These are phyloP conservation scores for Hypoxylon sp. DNA, from an alignment of 2,329 filamentous ascomycete species.

Conservation along the genomic window DNA sequence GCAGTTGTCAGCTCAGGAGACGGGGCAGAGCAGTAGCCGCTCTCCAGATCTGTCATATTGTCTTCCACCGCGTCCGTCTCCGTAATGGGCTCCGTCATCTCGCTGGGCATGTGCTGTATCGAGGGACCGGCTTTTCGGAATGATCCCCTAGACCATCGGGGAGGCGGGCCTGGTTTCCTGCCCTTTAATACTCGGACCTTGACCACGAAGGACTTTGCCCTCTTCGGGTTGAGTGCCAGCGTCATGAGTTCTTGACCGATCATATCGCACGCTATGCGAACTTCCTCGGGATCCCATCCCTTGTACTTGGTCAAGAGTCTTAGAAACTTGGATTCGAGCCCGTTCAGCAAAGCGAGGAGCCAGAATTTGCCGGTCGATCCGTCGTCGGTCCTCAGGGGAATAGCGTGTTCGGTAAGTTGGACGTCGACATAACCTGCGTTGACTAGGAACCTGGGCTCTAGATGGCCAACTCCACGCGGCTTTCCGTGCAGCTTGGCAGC, in stretches of 20 bases:
- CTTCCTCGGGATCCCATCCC: conserved; percentile 60
- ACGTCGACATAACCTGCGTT: conserved; percentile 62
- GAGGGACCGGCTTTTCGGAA: conserved; percentile 37
- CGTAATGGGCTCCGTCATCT: conserved; percentile 33
- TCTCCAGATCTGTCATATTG: conserved; percentile 30
- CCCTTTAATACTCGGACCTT: conserved; percentile 59
- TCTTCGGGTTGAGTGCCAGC: conserved; percentile 56
- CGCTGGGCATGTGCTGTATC: conserved; percentile 35
- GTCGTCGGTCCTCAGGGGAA: conserved; percentile 56
- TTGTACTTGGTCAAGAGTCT: conserved; percentile 61
- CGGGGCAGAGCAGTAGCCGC: conserved; percentile 23
- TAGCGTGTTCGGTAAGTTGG: conserved; percentile 55
- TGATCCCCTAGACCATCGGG: conserved; percentile 42
- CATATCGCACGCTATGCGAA: conserved; percentile 55
- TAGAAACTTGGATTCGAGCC: conserved; percentile 57
- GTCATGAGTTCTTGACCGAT: conserved; percentile 58
- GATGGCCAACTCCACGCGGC: conserved; percentile 54
- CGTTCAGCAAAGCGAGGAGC: conserved; percentile 60
- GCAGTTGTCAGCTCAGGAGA: conserved; percentile 12
- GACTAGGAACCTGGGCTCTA: conserved; percentile 55
- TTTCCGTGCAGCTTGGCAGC: conserved; percentile 56
- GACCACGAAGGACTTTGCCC: conserved; percentile 53
- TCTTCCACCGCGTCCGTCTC: conserved; percentile 24
- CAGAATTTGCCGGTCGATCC: conserved; percentile 61
- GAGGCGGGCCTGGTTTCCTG: conserved; percentile 54